Percentiles rank a stretch among this genome's conserved stretches.
phyloP scores from a whole-genome alignment of 805 yeast genomes.

The Debaryomyces castellii region DNA sequence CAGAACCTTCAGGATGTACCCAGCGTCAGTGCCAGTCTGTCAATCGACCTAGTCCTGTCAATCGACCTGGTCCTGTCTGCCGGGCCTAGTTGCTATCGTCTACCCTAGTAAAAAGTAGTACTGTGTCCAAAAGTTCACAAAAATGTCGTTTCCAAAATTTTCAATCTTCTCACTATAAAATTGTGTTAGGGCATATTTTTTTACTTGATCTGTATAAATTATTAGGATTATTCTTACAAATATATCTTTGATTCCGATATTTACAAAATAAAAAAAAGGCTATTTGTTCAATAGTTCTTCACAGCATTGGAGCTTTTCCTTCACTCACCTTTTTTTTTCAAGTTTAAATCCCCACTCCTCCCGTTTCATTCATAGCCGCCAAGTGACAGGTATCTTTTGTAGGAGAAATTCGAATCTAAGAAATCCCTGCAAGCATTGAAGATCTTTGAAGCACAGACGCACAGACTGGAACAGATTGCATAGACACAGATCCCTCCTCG shows the following conservation, averaged over 20 bases:
- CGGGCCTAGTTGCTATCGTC: neutral
- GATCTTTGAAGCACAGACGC: neutral
- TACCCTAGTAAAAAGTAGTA: constrained; percentile 1
- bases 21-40: too few relatives aligned
- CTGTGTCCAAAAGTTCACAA: neutral
- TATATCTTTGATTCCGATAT: neutral
- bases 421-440: neutral
- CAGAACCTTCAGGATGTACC: too few relatives aligned
- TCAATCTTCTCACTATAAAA: neutral
- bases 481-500: neutral
- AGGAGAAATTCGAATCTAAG: neutral
- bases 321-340: neutral
- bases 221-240: neutral
- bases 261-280: neutral
- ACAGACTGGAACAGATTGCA: neutral
- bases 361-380: neutral
- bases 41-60: too few relatives aligned
- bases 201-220: neutral
- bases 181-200: neutral
- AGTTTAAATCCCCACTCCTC: neutral
- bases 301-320: neutral
- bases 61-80: neutral
- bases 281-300: neutral
- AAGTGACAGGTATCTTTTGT: neutral
- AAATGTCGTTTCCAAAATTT: neutral